Evolutionary conservation across 2,329 filamentous ascomycete species (phyloP).

Genomic region (Cryphonectria parasitica): DNA sequence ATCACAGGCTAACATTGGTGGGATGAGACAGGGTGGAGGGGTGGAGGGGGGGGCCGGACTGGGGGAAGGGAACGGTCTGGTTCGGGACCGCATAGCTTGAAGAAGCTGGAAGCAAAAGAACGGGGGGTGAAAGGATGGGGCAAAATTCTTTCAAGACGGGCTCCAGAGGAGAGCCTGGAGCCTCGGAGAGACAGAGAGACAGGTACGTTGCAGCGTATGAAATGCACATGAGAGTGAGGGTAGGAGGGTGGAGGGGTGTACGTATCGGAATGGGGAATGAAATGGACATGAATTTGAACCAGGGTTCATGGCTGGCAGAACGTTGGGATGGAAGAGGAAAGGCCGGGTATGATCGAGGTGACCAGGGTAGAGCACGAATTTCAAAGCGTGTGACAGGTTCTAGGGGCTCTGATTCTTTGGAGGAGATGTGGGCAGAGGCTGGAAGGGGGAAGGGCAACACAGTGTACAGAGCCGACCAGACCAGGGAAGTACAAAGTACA

Average conservation of each 20-base stretch:
- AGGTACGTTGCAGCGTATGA: conserved; percentile 28
- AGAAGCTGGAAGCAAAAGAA: conserved; percentile 27
- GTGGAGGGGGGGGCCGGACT: conserved; percentile 34
- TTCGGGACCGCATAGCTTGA: conserved; percentile 28
- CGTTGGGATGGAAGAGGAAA: conserved; percentile 16
- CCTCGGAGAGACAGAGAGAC: conserved; percentile 31
- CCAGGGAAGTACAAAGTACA: neutral
- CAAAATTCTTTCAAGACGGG: conserved; percentile 29
- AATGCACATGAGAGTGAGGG: conserved; percentile 25
- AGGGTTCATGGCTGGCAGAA: conserved; percentile 21
- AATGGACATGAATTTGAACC: conserved; percentile 28
- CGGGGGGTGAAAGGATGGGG: conserved; percentile 29
- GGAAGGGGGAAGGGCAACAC: neutral
- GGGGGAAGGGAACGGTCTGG: conserved; percentile 33
- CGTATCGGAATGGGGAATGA: conserved; percentile 24
- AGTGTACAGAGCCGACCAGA: neutral
- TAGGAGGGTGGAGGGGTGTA: conserved; percentile 16
- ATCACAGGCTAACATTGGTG: conserved; percentile 43
- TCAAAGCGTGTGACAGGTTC: conserved; percentile 18
- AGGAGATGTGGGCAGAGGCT: neutral
- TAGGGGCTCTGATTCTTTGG: conserved; percentile 9
- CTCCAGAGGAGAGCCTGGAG: conserved; percentile 29
- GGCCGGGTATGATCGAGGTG: conserved; percentile 25
- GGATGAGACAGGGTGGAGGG: conserved; percentile 36
- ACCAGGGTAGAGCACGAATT: conserved; percentile 26